phyloP scores from a whole-genome alignment of 371 early-diverging fungal species.

The Mucor circinelloides region DNA sequence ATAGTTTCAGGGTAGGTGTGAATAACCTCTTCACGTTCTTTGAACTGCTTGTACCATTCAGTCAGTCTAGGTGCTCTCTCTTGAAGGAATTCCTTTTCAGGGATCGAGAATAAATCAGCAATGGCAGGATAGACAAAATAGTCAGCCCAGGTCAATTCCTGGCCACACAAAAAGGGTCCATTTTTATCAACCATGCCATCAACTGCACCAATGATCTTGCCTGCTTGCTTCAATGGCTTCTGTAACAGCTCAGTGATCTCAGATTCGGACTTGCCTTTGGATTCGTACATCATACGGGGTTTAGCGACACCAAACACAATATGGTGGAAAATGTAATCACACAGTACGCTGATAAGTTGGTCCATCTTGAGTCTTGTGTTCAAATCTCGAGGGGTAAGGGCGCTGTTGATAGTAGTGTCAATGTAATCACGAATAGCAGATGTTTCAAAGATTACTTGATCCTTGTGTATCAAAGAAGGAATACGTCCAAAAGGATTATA shows the following conservation, averaged over 20 bases:
- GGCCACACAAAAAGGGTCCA: slow-evolving; percentile 28
- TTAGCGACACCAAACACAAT: slow-evolving; percentile 32
- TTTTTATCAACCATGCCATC: slow-evolving; percentile 9
- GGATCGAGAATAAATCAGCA: slow-evolving; percentile 33
- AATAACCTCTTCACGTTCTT: slow-evolving; percentile 21
- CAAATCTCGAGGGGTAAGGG: slow-evolving; percentile 28
- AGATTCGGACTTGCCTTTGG: slow-evolving; percentile 16
- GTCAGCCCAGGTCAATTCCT: slow-evolving; percentile 43
- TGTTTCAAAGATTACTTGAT: slow-evolving; percentile 27
- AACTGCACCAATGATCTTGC: slow-evolving; percentile 3
- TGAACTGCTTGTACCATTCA: slow-evolving; percentile 30
- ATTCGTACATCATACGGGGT: slow-evolving; percentile 23
- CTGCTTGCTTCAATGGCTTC: slow-evolving; percentile 13
- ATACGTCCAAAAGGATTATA: slow-evolving; percentile 45
- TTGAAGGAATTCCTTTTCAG: slow-evolving; percentile 20
- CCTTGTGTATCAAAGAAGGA: slow-evolving; percentile 30
- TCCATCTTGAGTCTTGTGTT: slow-evolving; percentile 18
- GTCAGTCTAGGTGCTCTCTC: slow-evolving; percentile 25
- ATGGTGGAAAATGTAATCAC: slow-evolving; percentile 38
- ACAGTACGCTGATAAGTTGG: slow-evolving; percentile 30
- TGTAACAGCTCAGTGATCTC: slow-evolving; percentile 20
- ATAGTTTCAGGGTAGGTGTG: slow-evolving; percentile 34
- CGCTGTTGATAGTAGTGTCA: slow-evolving; percentile 12
- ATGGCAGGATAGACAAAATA: slow-evolving; percentile 38
- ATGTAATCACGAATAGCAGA: slow-evolving; percentile 34